A percentile compares a stretch with the other conserved stretches of the same genome.
Conservation (phyloP, 345 rosid genomes). For the Eucalyptus globulus region DNA sequence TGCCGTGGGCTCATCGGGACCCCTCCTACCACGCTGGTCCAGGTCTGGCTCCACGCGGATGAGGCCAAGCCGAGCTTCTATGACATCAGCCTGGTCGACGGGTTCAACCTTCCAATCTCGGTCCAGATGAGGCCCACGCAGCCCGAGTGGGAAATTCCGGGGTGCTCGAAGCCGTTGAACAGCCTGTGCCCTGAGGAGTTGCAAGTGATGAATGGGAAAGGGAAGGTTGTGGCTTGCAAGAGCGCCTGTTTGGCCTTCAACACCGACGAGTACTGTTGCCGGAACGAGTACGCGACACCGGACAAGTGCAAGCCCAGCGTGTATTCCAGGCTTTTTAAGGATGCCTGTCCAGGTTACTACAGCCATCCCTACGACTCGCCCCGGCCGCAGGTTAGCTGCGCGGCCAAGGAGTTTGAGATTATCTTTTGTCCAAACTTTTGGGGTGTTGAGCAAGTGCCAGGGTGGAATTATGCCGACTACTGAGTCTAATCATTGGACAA, state of each 20-base stretch:
- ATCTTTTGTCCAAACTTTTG: slow-evolving; percentile 50
- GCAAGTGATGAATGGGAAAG: slow-evolving; percentile 29
- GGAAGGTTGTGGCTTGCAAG: slow-evolving; percentile 65
- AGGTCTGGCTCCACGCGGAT: slow-evolving; percentile 38
- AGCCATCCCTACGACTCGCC: slow-evolving; percentile 55
- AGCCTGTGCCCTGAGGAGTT: slow-evolving; percentile 47
- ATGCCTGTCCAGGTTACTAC: slow-evolving; percentile 62
- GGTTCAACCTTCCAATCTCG: slow-evolving; percentile 58
- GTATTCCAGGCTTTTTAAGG: slow-evolving; percentile 69
- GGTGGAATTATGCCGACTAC: neutral
- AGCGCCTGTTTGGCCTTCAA: slow-evolving; percentile 81
- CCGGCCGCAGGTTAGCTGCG: slow-evolving; percentile 33
- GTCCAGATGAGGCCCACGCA: slow-evolving; percentile 16
- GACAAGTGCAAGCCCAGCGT: slow-evolving; percentile 44
- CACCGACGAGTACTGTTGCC: slow-evolving; percentile 58
- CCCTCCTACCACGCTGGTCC: slow-evolving; percentile 60
- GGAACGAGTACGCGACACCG: slow-evolving; percentile 59
- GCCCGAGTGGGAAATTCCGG: slow-evolving; percentile 33
- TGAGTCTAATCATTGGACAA: neutral
- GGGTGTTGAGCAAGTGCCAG: neutral
- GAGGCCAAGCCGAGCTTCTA: slow-evolving; percentile 38
- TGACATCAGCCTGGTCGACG: slow-evolving; percentile 73
- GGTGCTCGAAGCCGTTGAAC: slow-evolving; percentile 39
- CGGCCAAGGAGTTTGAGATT: slow-evolving; percentile 28
- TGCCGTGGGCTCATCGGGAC: slow-evolving; percentile 65